phyloP scores from a whole-genome alignment of 257 asterid genomes.

The Penstemon eatonii region DNA sequence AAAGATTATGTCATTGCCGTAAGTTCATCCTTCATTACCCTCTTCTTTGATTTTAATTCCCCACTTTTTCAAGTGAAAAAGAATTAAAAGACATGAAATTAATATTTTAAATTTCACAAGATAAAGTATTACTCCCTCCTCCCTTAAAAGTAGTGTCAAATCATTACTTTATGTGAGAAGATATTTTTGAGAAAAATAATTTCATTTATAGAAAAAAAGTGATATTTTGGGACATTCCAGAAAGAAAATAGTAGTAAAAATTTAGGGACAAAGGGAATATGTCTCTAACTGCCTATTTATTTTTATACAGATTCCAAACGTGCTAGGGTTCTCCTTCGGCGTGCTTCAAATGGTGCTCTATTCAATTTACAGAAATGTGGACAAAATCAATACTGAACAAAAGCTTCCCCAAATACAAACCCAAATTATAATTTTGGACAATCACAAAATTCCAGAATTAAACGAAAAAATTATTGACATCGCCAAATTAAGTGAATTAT shows the following conservation, averaged over 20 bases:
- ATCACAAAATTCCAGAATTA: constrained; percentile 36
- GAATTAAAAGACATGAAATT: too few relatives aligned
- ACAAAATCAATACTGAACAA: constrained; percentile 19
- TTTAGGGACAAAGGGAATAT: too few relatives aligned
- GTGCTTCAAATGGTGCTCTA: constrained; percentile 65
- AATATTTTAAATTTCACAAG: too few relatives aligned
- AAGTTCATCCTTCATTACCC: constrained; percentile 22
- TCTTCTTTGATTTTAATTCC: too few relatives aligned
- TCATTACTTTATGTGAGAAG: too few relatives aligned
- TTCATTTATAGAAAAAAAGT: too few relatives aligned
- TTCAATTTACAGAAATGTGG: constrained; percentile 39
- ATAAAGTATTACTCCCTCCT: too few relatives aligned
- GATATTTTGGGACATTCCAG: too few relatives aligned
- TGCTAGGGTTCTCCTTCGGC: constrained; percentile 63
- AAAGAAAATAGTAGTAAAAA: too few relatives aligned
- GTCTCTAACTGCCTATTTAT: not conserved
- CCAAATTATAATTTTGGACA: constrained; percentile 36
- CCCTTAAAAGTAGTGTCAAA: too few relatives aligned
- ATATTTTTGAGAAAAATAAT: too few relatives aligned
- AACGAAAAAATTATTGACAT: constrained; percentile 45
- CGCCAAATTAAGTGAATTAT: constrained; percentile 33
- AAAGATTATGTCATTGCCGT: constrained; percentile 59
- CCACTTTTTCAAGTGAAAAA: too few relatives aligned
- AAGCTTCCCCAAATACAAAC: constrained; percentile 35
- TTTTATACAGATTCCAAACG: constrained; percentile 52